Evolutionary conservation across 176 grass and related monocot genomes (phyloP).

Genomic region (Otatea glauca): DNA sequence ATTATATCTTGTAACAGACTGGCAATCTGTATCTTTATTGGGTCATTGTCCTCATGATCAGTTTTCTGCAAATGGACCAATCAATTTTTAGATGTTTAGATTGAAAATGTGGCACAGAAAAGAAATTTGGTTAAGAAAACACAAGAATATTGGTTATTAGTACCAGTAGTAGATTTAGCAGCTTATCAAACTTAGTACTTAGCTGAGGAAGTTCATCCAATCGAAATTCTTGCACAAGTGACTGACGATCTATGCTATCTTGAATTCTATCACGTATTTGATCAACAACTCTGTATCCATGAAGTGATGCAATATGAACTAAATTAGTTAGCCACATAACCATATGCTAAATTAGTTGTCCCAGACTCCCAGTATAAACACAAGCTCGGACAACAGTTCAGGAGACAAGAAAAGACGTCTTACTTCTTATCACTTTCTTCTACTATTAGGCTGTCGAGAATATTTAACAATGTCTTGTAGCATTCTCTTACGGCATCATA

Average conservation of each 20-base stretch:
- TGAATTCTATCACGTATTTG: constrained; percentile 44
- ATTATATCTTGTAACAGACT: constrained; percentile 95
- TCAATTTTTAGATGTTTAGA: neutral
- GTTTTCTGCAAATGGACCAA: constrained; percentile 42
- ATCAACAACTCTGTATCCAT: constrained; percentile 56
- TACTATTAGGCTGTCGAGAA: constrained; percentile 58
- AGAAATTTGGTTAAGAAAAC: neutral
- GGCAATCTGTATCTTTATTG: constrained; percentile 60
- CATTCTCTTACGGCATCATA: constrained; percentile 73
- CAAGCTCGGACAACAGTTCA: neutral
- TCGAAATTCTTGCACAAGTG: constrained; percentile 59
- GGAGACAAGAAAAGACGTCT: constrained; percentile 19
- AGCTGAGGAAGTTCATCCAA: constrained; percentile 80
- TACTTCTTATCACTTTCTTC: constrained; percentile 61
- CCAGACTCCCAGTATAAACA: constrained; percentile 29
- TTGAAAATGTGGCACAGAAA: neutral
- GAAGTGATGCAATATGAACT: constrained; percentile 14
- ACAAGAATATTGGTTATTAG: neutral
- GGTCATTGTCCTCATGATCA: constrained; percentile 57
- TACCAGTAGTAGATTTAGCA: constrained; percentile 69
- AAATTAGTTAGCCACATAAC: constrained; percentile 28
- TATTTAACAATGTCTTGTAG: constrained; percentile 65
- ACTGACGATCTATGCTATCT: neutral
- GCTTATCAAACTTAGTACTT: constrained; percentile 77
- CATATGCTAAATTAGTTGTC: constrained; percentile 24